Base-by-base conservation (phyloP, 2,329 filamentous ascomycete genomes). In the Dothidotthia symphoricarpi region DNA sequence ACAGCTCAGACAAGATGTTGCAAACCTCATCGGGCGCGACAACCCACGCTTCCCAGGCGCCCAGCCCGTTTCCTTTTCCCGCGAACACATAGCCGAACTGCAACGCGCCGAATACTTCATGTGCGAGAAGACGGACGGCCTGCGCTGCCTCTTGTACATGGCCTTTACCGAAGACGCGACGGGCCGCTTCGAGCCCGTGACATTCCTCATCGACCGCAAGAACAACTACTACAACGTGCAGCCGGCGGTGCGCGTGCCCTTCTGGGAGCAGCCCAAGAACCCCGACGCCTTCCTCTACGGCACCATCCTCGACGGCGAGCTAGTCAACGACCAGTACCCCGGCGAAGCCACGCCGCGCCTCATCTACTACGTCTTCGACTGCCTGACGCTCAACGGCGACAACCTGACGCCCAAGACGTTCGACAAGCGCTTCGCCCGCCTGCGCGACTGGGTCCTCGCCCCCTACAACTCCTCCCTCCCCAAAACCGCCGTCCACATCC, bases 71-170 rank as follows among this genome's bases (percentile, higher is more conserved):
- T 95, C 88, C 60, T 98, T 98, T 64, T 77, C 86, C 37, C 77
- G 85, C 41, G 76, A 80, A 55, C 93, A 98, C 67, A 69, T 97
- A 8, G 72, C 82, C n/a, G 89, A 94, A 70, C 77, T 98, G 24
- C 81, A 84, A 45, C 76, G 77, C 41, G 76, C 86, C 61, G 93
- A 97, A 69, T 98, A 97, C 73, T 98, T 90, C 64, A 86, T 98
- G 49, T 96, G 91, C 74, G 93, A 98, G 70, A 98, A 98, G 73
- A 95, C 91, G 1, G 93, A 98, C 63, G 93, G 93, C 37, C 88
- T 97, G 48, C 83, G 93, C 48, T 96, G 94, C 66, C 79, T 98
- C n/a, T 80, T 98, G 49, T 97, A 94, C 73, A 82, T 93, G 50
- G 88, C 87, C 34, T 83, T 85, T 61, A 72, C 74, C 16, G 76